Base-by-base conservation (phyloP, 2,329 filamentous ascomycete genomes). In the Didymella glomerata region DNA sequence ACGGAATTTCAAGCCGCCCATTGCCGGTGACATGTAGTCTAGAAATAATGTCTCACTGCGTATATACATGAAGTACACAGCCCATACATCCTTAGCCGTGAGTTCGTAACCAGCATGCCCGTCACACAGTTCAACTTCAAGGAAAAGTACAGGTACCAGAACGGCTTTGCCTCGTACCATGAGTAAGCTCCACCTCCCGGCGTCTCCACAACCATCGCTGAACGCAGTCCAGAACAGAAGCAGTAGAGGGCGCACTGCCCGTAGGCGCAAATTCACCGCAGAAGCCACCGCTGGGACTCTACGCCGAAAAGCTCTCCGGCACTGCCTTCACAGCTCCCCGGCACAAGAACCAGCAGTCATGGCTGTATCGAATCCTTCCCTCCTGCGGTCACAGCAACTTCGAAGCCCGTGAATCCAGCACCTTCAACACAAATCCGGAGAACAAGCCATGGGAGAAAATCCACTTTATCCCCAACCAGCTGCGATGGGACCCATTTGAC, bases 201-300 rank as follows among this genome's bases (percentile, higher is more conserved):
- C 28, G 20, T 44, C 10, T 20, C 27, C 5, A 34, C 18, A 7
- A 25, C 6, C 20, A 20, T 8, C 27, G 51, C 64, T 74, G 20
- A 71, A 54, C 38, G 10, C 4, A 27, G 9, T 16, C 7, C 69
- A 93, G 90, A 74, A 87, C 90, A 42, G 91, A 95, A 81, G 91
- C 91, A 44, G 81, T 94, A 55, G 82, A 88, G 16, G 90, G 88
- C 18, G 88, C 92, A 5, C 82, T 94, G 5, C 91, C 92, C 9
- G 73, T 92, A 58, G 91, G 85, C 48, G 85, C 88, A 41, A 96
- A 96, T 81, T 92, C 90, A 2, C 92, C 92, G 0, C 92, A 96
- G 75, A 92, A 92, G 72, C 88, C 88, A 0, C 84, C 90, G 0
- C 86, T 88, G 65, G 92, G 91, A 0, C 86, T 96, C 27, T 95